phyloP scores from a whole-genome alignment of 2,329 filamentous ascomycete species.

The Botrytis hyacinthi region DNA sequence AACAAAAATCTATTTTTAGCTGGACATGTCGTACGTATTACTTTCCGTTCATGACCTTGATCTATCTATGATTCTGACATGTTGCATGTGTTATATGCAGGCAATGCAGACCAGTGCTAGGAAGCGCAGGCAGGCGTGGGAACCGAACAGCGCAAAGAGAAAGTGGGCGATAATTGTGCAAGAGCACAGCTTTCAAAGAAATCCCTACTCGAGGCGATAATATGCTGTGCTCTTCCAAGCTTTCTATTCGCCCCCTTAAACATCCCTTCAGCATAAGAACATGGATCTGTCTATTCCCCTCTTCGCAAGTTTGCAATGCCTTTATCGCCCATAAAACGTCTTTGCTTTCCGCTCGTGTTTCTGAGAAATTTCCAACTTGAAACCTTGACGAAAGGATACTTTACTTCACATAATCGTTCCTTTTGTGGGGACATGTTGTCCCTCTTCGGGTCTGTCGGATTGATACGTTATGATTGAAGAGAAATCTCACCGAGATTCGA shows the following conservation, averaged over 20 bases:
- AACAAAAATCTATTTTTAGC: not conserved
- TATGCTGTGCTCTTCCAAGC: slow-evolving; percentile 6
- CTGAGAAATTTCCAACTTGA: not conserved
- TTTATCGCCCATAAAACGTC: not conserved
- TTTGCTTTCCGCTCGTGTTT: not conserved
- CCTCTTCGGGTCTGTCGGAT: not conserved
- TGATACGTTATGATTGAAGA: not conserved
- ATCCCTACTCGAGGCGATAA: slow-evolving; percentile 1
- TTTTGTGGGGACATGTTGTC: slow-evolving; percentile 13
- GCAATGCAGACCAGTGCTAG: not conserved
- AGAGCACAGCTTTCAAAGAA: not conserved
- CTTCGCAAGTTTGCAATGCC: not conserved
- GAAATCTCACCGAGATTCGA: not conserved
- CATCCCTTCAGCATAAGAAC: not conserved
- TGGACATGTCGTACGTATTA: not conserved
- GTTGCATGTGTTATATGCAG: not conserved
- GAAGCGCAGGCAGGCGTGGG: slow-evolving; percentile 2
- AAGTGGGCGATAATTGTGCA: slow-evolving; percentile 16
- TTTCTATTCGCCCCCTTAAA: not conserved
- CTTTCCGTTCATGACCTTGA: not conserved
- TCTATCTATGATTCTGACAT: slow-evolving; percentile 7
- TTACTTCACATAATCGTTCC: slow-evolving; percentile 9
- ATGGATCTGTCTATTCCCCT: not conserved
- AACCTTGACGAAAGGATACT: not conserved
- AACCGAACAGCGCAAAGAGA: not conserved